Percentiles rank a stretch among this genome's conserved stretches.
Evolutionary conservation across 306 rosid species (phyloP).

Genomic region (Potentilla sterilis): DNA sequence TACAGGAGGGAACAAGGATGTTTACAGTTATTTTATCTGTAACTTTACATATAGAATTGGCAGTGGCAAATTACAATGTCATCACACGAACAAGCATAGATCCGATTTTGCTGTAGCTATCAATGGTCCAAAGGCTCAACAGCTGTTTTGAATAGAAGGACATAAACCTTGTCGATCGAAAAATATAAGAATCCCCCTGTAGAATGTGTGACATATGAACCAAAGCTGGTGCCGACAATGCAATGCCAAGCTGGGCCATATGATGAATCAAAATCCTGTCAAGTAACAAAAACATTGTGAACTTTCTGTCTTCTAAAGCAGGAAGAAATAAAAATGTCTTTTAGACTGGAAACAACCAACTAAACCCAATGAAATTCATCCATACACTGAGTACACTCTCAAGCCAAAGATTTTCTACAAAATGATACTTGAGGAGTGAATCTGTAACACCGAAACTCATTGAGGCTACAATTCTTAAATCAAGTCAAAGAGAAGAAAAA

Average conservation of each 20-base stretch:
- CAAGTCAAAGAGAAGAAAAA: not conserved
- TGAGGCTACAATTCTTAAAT: not conserved
- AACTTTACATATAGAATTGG: conserved; percentile 32
- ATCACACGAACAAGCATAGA: conserved; percentile 24
- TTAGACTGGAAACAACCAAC: not conserved
- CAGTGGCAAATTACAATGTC: conserved; percentile 13
- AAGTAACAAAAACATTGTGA: conserved; percentile 9
- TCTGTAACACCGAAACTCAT: not conserved
- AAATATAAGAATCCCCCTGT: conserved; percentile 86
- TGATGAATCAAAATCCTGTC: conserved; percentile 82
- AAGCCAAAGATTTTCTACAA: not conserved
- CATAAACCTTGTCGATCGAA: conserved; percentile 86
- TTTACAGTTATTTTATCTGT: conserved; percentile 13
- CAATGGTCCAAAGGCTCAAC: conserved; percentile 77
- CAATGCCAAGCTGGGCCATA: conserved; percentile 99
- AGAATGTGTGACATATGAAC: conserved; percentile 92
- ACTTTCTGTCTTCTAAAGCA: not conserved
- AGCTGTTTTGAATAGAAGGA: conserved; percentile 93
- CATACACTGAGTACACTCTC: not conserved
- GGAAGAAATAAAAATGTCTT: not conserved
- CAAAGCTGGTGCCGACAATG: conserved; percentile 96
- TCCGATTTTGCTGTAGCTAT: conserved; percentile 19
- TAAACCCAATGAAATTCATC: not conserved
- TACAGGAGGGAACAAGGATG: conserved; percentile 27
- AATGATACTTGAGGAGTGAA: not conserved